A percentile compares a stretch with the other conserved stretches of the same genome.
phyloP scores from a whole-genome alignment of 1,284 basidiomycete species.

The Ceratobasidium theobromae region DNA sequence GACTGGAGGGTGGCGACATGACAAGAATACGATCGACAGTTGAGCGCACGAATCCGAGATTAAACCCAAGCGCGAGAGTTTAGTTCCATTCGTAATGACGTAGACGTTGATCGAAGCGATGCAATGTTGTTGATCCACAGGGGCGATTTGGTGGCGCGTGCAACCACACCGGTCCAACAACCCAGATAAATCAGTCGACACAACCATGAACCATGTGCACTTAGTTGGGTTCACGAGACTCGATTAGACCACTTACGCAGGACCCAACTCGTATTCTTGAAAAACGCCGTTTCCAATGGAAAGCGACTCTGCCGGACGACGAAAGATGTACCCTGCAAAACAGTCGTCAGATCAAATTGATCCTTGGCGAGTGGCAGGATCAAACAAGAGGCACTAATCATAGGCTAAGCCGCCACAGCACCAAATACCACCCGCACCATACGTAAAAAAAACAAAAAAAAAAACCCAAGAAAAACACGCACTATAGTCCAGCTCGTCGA shows the following conservation, averaged over 20 bases:
- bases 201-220: no score
- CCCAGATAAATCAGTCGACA: no score
- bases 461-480: slow-evolving; percentile 40
- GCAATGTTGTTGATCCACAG: neutral
- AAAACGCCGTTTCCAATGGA: slow-evolving; percentile 54
- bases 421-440: no score
- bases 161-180: no score
- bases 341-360: neutral
- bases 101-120: slow-evolving; percentile 5
- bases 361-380: slow-evolving; percentile 31
- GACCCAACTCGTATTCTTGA: slow-evolving; percentile 61
- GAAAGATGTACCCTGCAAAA: slow-evolving; percentile 52
- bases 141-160: neutral
- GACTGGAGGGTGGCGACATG: slow-evolving; percentile 36
- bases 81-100: neutral
- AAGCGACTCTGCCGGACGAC: slow-evolving; percentile 54
- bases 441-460: slow-evolving; percentile 38
- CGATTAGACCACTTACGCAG: slow-evolving; percentile 45
- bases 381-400: no score
- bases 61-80: neutral
- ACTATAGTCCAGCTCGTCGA: slow-evolving; percentile 62
- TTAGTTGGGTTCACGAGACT: no score
- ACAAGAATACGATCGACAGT: no score
- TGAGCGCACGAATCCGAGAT: neutral
- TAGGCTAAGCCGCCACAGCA: no score